Evolutionary conservation across 1,284 basidiomycete genomes (phyloP), one percentile per base, ranked within the genome.

Genomic region (Malassezia restricta): DNA sequence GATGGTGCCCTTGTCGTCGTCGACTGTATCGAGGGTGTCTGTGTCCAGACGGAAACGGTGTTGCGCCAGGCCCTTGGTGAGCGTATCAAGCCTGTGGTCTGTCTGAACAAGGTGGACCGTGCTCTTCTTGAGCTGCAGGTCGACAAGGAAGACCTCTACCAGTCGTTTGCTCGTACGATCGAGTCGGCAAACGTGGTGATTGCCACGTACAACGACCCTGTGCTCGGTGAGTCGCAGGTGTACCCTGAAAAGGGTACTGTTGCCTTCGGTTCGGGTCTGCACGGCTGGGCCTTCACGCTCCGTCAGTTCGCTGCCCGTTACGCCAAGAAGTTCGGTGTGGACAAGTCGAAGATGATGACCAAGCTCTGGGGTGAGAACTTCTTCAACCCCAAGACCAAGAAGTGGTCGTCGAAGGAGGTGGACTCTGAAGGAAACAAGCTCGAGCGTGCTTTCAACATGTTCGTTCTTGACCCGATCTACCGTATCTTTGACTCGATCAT

Each of bases 81-180:
- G 80, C 90, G 94, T 77, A 96, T 99, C 80, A 98, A 95, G 80
- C 94, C 94, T 68, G 92, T 99, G 73, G 84, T 96, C 73, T 84
- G 95, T 79, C 91, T 99, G 79, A 99, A 99, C 85, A 99, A 99
- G 82, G 91, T 99, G 74, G 94, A 99, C 79, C 92, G 94, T 76
- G 94, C 94, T 57, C 83, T 99, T 49, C 87, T 99, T 71, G 94
- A 99, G 79, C 83, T 99, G 57, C 94, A 98, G 78, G 87, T 96
- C 64, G 79, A 82, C 75, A 96, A 98, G 80, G 94, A 98, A 77
- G 84, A 87, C 68, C 85, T 98, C 55, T 99, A 85, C 81, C 94
- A 96, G 78, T 88, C 88, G 50, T 98, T 99, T 85, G 82, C 81
- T 69, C 88, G 94, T 76, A 98, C 94, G 62, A 85, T 98, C 75